Base-by-base conservation (phyloP, 2,329 filamentous ascomycete species). In the Exophiala viscosa region DNA sequence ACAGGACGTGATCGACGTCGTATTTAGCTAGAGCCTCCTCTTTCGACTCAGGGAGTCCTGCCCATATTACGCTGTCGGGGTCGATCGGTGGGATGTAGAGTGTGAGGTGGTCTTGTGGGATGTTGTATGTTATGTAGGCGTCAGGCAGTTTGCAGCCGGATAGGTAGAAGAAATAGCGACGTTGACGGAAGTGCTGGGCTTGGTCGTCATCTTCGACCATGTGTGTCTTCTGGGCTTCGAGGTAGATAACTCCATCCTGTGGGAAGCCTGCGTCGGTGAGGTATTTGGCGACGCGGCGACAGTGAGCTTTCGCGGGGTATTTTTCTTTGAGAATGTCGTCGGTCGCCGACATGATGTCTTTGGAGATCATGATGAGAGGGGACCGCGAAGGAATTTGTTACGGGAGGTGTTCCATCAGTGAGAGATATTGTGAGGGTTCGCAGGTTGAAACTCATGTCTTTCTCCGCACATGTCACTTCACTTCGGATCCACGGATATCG, bases 161-260 rank as follows among this genome's bases (percentile, higher is more conserved):
- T 40, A 97, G 78, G 72, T 99, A 99, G 81, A 88, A 96, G 75
- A 99, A 99, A 70, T 84, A 88, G 50, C 93, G 86, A 58, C 91
- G 88, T 73, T 96, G 91, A 60, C 89, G 81, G 70, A 96, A 96
- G 18, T 84, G 89, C 64, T 84, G 81, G 6, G 85, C 79, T 66
- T 88, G 84, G 70, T 97, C 93, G 66, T 89, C 92, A 69, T 99
- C 92, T 72, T 97, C 92, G 42, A 88, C 81, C 70, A 96, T 77
- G 66, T 82, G 84, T 58, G 85, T 89, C 69, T 86, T 83, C 66
- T 91, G 87, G 48, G 85, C 87, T 75, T 97, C 92, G 41, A 97
- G 78, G 68, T 96, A 99, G 52, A 99, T 79, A 14, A 92, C 78
- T 43, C 90, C 91, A 31, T 75, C 79, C 51, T 77, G 77, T 31